Evolutionary conservation across 2,329 filamentous ascomycete species (phyloP).

Genomic region (Ascochyta fabae): DNA sequence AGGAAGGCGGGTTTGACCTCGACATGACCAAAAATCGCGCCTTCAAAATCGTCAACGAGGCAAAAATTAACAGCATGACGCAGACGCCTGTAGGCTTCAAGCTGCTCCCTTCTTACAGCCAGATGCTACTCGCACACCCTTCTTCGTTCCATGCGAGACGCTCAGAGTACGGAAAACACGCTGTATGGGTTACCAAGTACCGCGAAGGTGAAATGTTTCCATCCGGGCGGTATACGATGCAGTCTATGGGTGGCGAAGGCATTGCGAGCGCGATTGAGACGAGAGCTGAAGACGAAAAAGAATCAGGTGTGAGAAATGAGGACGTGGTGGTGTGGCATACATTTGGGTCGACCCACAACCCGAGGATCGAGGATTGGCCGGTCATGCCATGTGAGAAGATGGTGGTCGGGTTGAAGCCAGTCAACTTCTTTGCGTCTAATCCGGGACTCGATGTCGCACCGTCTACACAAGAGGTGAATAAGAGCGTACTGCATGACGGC

Average conservation of each 20-base stretch:
- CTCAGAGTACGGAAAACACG: conserved; percentile 32
- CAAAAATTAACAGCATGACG: conserved; percentile 56
- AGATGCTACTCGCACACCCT: conserved; percentile 33
- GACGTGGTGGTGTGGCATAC: conserved; percentile 42
- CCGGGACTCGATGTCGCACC: conserved; percentile 33
- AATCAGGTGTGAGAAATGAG: conserved; percentile 18
- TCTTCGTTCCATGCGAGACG: conserved; percentile 31
- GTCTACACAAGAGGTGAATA: conserved; percentile 27
- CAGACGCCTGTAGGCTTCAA: conserved; percentile 61
- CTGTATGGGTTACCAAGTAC: conserved; percentile 38
- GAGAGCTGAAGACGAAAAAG: neutral
- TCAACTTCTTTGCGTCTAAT: conserved; percentile 35
- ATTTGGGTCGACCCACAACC: conserved; percentile 40
- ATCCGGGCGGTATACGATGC: conserved; percentile 34
- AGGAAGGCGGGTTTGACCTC: conserved; percentile 26
- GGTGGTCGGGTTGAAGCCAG: conserved; percentile 31
- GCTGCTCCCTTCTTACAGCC: conserved; percentile 48
- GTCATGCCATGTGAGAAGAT: conserved; percentile 42
- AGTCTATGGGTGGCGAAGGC: conserved; percentile 35
- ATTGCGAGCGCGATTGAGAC: conserved; percentile 20
- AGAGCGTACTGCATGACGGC: conserved; percentile 25
- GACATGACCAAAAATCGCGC: conserved; percentile 42
- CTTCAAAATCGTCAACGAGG: conserved; percentile 58
- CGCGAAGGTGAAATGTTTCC: conserved; percentile 35
- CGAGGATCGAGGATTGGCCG: conserved; percentile 39